These are phyloP conservation scores for Ploettnerulaceae sp. DNA, from an alignment of 2,329 filamentous ascomycete genomes.

Conservation along the genomic window DNA sequence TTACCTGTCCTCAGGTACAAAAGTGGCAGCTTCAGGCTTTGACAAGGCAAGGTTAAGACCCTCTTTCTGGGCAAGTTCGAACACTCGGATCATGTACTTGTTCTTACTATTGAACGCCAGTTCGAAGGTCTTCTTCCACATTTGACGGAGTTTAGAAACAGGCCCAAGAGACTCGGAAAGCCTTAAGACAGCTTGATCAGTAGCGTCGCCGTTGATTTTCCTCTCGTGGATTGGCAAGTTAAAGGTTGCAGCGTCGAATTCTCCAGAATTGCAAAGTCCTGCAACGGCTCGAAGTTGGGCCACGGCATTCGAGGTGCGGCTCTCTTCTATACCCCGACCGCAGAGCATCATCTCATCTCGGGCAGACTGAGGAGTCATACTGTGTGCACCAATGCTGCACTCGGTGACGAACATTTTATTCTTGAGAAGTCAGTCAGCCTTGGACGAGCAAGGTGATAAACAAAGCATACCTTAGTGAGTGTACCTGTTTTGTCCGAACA, in stretches of 20 bases:
- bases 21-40: conserved; percentile 28
- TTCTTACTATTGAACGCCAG: conserved; percentile 78
- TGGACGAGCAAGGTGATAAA: not conserved
- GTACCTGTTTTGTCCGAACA: conserved; percentile 77
- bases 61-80: conserved; percentile 41
- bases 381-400: conserved; percentile 51
- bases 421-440: conserved; percentile 33
- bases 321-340: conserved; percentile 15
- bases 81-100: conserved; percentile 71
- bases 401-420: conserved; percentile 72
- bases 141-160: conserved; percentile 53
- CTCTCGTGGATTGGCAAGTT: conserved; percentile 55
- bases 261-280: conserved; percentile 68
- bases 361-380: conserved; percentile 44
- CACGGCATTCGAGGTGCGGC: conserved; percentile 40
- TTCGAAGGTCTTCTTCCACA: conserved; percentile 63
- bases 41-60: conserved; percentile 39
- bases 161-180: conserved; percentile 62
- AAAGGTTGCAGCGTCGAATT: conserved; percentile 64
- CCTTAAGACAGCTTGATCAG: conserved; percentile 68
- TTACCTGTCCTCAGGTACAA: conserved; percentile 28
- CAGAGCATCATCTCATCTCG: conserved; percentile 37
- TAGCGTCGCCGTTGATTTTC: conserved; percentile 69
- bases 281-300: conserved; percentile 56
- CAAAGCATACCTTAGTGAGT: conserved; percentile 43